phyloP scores from a whole-genome alignment of 2,329 filamentous ascomycete species.

The Exophiala xenobiotica region DNA sequence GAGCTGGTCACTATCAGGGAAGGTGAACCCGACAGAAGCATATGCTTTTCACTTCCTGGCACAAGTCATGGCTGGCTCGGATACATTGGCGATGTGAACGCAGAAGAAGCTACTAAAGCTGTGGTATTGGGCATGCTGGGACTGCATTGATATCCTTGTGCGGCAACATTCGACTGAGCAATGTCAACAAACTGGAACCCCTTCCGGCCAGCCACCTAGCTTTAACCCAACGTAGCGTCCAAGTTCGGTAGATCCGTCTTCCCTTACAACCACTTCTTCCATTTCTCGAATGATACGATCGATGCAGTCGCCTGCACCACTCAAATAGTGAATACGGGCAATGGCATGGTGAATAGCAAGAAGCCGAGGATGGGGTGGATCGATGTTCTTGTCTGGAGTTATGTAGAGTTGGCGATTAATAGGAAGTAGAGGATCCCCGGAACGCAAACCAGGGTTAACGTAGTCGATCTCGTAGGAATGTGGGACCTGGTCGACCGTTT shows the following conservation, averaged over 20 bases:
- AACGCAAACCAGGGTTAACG: constrained; percentile 7
- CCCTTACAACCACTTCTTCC: constrained; percentile 26
- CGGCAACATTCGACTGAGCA: too few relatives aligned
- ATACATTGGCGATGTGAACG: constrained; percentile 2
- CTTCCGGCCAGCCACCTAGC: constrained; percentile 21
- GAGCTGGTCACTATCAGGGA: too few relatives aligned
- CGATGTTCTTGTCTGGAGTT: constrained; percentile 32
- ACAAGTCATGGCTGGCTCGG: constrained; percentile 2
- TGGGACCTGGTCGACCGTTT: constrained; percentile 2
- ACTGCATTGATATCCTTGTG: not conserved
- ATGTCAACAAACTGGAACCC: constrained; percentile 12
- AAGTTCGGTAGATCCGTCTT: constrained; percentile 19
- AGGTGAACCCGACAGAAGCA: too few relatives aligned
- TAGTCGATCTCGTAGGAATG: constrained; percentile 25
- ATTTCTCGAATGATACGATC: constrained; percentile 30
- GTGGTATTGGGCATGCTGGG: constrained; percentile 1
- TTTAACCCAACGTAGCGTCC: constrained; percentile 17
- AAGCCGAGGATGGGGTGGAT: constrained; percentile 32
- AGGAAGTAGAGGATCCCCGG: constrained; percentile 23
- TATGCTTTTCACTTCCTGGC: too few relatives aligned
- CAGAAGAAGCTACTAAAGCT: not conserved
- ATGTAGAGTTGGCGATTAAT: constrained; percentile 29
- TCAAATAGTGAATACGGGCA: constrained; percentile 30
- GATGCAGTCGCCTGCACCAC: constrained; percentile 25
- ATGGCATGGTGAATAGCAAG: constrained; percentile 31